Evolutionary conservation across 345 rosid species (phyloP).

Genomic region (Salix brachista): DNA sequence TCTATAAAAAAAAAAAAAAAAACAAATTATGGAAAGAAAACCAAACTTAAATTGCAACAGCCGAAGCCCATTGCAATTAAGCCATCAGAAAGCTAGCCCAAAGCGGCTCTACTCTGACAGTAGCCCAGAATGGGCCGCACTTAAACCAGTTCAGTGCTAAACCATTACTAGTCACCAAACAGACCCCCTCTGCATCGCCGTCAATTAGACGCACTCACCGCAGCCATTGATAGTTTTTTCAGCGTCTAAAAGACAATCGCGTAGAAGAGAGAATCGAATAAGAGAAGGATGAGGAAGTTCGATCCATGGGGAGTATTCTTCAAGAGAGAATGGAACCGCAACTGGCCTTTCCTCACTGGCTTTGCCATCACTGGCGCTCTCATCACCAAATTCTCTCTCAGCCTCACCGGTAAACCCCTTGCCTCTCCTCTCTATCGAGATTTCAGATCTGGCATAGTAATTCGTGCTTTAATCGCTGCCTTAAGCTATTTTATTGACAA

Average conservation of each 20-base stretch:
- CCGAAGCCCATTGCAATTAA: not conserved
- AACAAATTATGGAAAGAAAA: too few relatives aligned
- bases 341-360: slow-evolving; percentile 81
- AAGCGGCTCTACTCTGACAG: not conserved
- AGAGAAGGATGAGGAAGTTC: slow-evolving; percentile 38
- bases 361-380: slow-evolving; percentile 66
- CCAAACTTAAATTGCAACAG: too few relatives aligned
- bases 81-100: not conserved
- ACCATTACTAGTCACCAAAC: not conserved
- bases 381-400: slow-evolving; percentile 62
- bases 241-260: not conserved
- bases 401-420: slow-evolving; percentile 56
- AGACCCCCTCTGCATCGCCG: not conserved
- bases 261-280: not conserved
- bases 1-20: too few relatives aligned
- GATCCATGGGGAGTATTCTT: slow-evolving; percentile 83
- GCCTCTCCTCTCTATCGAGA: not conserved
- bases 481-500: not conserved
- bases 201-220: not conserved
- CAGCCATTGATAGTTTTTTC: too few relatives aligned
- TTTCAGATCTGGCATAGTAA: not conserved
- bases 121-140: not conserved
- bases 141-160: not conserved
- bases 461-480: not conserved
- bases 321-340: slow-evolving; percentile 72